Percentiles rank a stretch among this genome's conserved stretches.
These are phyloP conservation scores for Leccinum rimulosum DNA, from an alignment of 768 basidiomycete genomes.

Conservation along the genomic window DNA sequence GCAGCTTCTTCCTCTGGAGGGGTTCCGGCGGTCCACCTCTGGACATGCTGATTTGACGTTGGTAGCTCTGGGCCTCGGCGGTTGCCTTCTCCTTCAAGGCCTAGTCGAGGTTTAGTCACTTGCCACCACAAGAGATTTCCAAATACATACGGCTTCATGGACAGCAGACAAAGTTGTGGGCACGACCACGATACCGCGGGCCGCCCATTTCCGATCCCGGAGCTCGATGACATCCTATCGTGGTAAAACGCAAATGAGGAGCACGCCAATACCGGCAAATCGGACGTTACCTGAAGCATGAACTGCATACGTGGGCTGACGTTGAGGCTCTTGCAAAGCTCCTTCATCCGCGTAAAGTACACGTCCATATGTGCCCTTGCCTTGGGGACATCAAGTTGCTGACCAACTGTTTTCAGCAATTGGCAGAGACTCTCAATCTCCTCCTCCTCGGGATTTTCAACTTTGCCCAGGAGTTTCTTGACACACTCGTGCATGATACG, in stretches of 20 bases:
- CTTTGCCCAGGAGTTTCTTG: constrained; percentile 90
- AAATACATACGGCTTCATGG: constrained; percentile 70
- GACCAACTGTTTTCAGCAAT: constrained; percentile 85
- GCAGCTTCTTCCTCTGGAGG: not conserved
- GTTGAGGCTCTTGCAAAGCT: constrained; percentile 69
- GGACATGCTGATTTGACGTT: constrained; percentile 74
- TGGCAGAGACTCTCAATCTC: constrained; percentile 97
- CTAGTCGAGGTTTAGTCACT: constrained; percentile 35
- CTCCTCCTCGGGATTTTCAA: constrained; percentile 95
- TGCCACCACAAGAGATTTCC: not conserved
- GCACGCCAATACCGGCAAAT: not conserved
- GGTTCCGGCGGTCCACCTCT: constrained; percentile 73
- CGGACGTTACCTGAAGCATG: constrained; percentile 83
- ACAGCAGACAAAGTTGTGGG: constrained; percentile 88
- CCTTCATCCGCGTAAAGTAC: constrained; percentile 89
- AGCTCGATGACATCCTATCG: constrained; percentile 86
- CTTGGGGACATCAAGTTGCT: constrained; percentile 75
- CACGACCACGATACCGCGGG: constrained; percentile 67
- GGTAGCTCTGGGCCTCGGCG: constrained; percentile 56
- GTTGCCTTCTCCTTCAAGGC: constrained; percentile 80
- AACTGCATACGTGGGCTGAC: constrained; percentile 88
- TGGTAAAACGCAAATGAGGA: not conserved
- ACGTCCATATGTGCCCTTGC: constrained; percentile 86
- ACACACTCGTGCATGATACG: constrained; percentile 99
- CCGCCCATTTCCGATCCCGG: constrained; percentile 78